Base-by-base conservation (phyloP, 2,329 filamentous ascomycete genomes). In the Ramichloridium luteum region DNA sequence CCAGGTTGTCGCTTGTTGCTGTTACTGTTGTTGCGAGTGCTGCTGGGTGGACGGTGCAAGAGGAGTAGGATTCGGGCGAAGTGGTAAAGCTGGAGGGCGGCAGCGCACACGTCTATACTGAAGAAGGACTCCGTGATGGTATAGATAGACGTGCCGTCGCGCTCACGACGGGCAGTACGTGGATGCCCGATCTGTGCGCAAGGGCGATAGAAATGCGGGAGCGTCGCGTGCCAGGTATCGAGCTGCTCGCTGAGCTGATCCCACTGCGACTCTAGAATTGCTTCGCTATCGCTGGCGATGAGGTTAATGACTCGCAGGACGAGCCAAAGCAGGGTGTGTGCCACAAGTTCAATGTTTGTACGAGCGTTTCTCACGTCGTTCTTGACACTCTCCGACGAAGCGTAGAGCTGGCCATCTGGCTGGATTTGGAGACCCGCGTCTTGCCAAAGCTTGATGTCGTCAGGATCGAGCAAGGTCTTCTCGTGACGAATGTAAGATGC, bases 221-320 rank as follows among this genome's bases (percentile, higher is more conserved):
- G 57, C 4, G 68, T 66, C 25, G 61, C 61, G 44, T 70, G 62
- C 73, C 72, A 77, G 16, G 62, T 56, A 37, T 74, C 66, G 29
- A 77, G 64, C 40, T 75, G 69, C n/a, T 61, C 59, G 36, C 64
- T 63, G 3, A 77, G 54, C 30, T 62, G 57, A 16, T 64, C 54
- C 71, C 71, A 75, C 41, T 56, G 36, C 48, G 44, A 34, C 52
- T 54, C 36, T 53, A 52, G 50, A 11, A 44, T 35, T 1, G 39
- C 40, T 20, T 64, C 60, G 32, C 71, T 67, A 2, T 65, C 66
- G 4, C 61, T 59, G 2, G 66, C 71, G 33, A 76, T 64, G 44
- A 69, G 76, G 48, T 79, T 79, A 34, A 75, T 67, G 2, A 77
- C 65, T 39, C 75, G 75, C 1, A 73, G 67, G 32, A 76, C 62